Base-by-base conservation (phyloP, 176 grass and related monocot genomes). In the Oryza glumipatula region DNA sequence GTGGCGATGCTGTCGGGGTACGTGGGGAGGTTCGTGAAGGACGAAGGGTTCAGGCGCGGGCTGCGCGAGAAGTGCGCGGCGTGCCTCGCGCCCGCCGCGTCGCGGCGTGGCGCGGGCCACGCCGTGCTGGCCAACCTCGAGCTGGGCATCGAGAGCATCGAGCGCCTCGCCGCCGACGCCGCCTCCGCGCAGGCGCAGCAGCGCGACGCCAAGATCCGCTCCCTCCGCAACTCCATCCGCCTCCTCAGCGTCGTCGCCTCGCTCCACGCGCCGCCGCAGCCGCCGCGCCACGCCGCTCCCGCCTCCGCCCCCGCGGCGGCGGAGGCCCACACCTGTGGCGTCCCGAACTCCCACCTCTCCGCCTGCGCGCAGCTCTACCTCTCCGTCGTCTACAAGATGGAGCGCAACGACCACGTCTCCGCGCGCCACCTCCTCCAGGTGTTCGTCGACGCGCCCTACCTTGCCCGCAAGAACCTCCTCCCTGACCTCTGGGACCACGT, bases 401-500 rank as follows among this genome's bases (percentile, higher is more conserved):
- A 99, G 91, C 80, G 86, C 44, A 90, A 96, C 83, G 92, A 90
- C 87, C 54, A 61, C 44, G 84, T 92, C 75, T 87, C 96, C 2
- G 96, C 93, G 67, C 91, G 90, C 51, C 93, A 99, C 77, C 82
- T 99, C 70, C 82, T 99, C 16, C 93, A 99, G 88, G 96, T 94
- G 81, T 99, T 99, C 81, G 86, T 84, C 47, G 91, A 96, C 49
- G 91, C 96, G 58, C 93, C 96, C 4, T 91, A 77, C 45, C 89
- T 99, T 7, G 89, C 96, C n/a, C 88, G 96, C 41, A 87, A 79
- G 70, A 90, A 68, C 75, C 89, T 99, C 45, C 91, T 99, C 11
- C 89, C 93, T 4, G 96, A 99, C 82, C 92, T 99, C 75, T 99
- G 96, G 96, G 93, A 91, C 67, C 89, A 95, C 80, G 91, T 99